Conservation (phyloP, 768 basidiomycete genomes). For the Suillus brevipes region DNA sequence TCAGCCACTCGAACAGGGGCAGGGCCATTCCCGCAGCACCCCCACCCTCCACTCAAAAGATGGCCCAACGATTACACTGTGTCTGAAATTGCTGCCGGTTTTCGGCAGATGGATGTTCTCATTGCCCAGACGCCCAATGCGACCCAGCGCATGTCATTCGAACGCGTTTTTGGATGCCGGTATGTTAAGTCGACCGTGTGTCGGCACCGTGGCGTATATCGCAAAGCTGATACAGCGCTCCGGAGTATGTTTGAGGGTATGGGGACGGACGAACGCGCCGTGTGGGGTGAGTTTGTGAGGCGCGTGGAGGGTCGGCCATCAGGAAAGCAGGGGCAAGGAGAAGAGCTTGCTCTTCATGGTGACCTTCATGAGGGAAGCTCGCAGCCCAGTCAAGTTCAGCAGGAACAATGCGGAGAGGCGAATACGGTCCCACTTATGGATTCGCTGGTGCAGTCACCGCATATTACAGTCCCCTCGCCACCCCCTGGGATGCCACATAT, state of each 20-base stretch:
- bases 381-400: constrained; percentile 9
- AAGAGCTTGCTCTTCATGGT: constrained; percentile 22
- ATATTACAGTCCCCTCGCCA: not conserved
- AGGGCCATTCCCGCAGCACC: constrained; percentile 47
- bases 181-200: constrained; percentile 78
- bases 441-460: not conserved
- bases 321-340: constrained; percentile 26
- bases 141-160: constrained; percentile 68
- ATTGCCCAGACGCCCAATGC: constrained; percentile 39
- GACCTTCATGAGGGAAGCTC: constrained; percentile 14
- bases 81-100: constrained; percentile 60
- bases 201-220: constrained; percentile 68
- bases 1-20: constrained; percentile 20
- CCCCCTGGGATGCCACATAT: constrained; percentile 6
- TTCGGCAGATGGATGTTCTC: constrained; percentile 49
- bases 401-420: constrained; percentile 22
- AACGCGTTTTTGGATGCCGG: constrained; percentile 66
- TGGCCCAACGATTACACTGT: constrained; percentile 81
- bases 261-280: constrained; percentile 56
- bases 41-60: constrained; percentile 65
- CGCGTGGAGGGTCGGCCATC: constrained; percentile 52
- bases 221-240: constrained; percentile 49
- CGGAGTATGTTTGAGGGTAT: constrained; percentile 52
- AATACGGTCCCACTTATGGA: constrained; percentile 15
- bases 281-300: constrained; percentile 71